Evolutionary conservation across 768 basidiomycete genomes (phyloP).

Genomic region (Tylopilus rubrobrunneus): DNA sequence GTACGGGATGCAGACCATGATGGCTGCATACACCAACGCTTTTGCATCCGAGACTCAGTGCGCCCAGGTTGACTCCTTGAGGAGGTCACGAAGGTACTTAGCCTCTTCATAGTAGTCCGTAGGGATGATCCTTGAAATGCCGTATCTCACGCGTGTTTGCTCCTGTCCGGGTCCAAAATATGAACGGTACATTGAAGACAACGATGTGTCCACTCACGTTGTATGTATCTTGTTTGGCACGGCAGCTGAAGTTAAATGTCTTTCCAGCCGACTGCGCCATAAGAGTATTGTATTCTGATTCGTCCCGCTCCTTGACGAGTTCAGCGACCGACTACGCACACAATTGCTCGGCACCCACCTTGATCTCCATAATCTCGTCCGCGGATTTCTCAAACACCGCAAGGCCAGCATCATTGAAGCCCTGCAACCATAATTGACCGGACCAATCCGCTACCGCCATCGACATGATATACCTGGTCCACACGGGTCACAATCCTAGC

Average conservation of each 20-base stretch:
- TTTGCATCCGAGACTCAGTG: conserved; percentile 15
- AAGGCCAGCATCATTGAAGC: conserved; percentile 90
- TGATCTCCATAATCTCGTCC: conserved; percentile 71
- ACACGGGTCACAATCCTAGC: conserved; percentile 1
- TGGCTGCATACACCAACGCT: background rate
- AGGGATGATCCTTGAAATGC: conserved; percentile 61
- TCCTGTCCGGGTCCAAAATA: conserved; percentile 46
- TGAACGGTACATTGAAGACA: background rate
- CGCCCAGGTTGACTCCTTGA: conserved; percentile 57
- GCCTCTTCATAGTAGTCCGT: conserved; percentile 73
- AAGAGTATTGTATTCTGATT: conserved; percentile 51
- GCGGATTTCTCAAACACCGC: conserved; percentile 74
- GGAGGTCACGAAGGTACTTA: conserved; percentile 50
- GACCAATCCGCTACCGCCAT: conserved; percentile 90
- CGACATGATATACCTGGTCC: conserved; percentile 68
- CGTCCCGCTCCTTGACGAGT: conserved; percentile 51
- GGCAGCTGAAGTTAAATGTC: conserved; percentile 78
- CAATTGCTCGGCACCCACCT: conserved; percentile 36
- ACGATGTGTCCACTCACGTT: conserved; percentile 49
- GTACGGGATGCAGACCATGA: background rate
- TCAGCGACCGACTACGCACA: background rate
- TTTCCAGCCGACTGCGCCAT: conserved; percentile 64
- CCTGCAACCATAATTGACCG: conserved; percentile 87
- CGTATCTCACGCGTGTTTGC: conserved; percentile 77
- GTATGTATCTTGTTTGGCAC: conserved; percentile 83